Conservation (phyloP, 2,329 filamentous ascomycete species). For the Neofusicoccum umdonicola region DNA sequence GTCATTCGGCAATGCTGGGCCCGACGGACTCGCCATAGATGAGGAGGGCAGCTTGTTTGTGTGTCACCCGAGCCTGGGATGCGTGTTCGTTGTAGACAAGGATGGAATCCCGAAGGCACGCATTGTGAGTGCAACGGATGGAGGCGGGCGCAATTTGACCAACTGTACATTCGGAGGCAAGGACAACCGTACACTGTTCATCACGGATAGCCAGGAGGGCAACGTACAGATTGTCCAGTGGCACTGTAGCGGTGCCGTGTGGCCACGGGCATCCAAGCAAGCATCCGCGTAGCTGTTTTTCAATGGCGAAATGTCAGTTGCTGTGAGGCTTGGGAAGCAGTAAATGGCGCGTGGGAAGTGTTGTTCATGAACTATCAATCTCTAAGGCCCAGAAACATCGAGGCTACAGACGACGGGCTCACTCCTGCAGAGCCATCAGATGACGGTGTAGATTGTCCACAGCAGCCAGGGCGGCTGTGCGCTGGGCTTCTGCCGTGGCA, state of each 20-base stretch:
- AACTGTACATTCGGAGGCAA: conserved; percentile 44
- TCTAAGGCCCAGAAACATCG: too few relatives aligned
- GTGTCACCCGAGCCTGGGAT: conserved; percentile 33
- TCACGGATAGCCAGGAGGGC: conserved; percentile 42
- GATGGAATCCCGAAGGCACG: conserved; percentile 40
- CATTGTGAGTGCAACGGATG: conserved; percentile 27
- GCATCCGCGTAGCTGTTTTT: neutral
- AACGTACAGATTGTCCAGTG: conserved; percentile 36
- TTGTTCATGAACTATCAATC: too few relatives aligned
- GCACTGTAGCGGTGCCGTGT: conserved; percentile 28
- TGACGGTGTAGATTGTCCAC: conserved; percentile 28
- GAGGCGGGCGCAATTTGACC: conserved; percentile 30
- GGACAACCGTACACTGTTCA: conserved; percentile 40
- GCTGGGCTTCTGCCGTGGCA: conserved; percentile 41
- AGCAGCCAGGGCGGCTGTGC: conserved; percentile 35
- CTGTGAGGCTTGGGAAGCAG: too few relatives aligned
- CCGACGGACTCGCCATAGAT: conserved; percentile 41
- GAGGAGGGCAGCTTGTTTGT: conserved; percentile 34
- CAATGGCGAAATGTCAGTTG: neutral
- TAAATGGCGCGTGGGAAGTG: too few relatives aligned
- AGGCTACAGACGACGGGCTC: neutral
- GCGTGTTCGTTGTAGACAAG: conserved; percentile 38
- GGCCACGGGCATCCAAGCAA: neutral
- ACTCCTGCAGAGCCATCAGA: neutral
- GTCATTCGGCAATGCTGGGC: conserved; percentile 41